Conservation (phyloP, 1,284 basidiomycete species). For the Psilocybe mexicana region DNA sequence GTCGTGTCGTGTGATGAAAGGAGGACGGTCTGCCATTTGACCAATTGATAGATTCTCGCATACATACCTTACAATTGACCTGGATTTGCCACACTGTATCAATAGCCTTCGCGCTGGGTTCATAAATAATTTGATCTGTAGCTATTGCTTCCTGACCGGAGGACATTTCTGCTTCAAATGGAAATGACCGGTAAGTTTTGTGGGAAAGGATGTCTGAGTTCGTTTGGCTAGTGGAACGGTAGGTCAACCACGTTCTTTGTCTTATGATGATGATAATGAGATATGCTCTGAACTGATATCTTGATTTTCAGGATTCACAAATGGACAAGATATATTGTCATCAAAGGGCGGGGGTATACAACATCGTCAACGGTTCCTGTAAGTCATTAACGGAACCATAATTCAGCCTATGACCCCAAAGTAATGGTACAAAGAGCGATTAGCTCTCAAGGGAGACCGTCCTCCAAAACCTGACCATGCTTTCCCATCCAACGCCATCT, state of each 20-base stretch:
- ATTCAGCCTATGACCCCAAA: slow-evolving; percentile 21
- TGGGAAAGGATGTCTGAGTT: background rate
- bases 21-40: slow-evolving; percentile 18
- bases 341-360: background rate
- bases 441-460: slow-evolving; percentile 26
- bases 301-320: background rate
- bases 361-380: background rate
- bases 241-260: background rate
- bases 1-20: slow-evolving; percentile 15
- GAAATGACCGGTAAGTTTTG: slow-evolving; percentile 8
- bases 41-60: slow-evolving; percentile 25
- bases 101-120: slow-evolving; percentile 27
- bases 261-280: background rate
- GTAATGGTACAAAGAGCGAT: slow-evolving; percentile 24
- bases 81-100: slow-evolving; percentile 28
- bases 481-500: slow-evolving; percentile 86
- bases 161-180: slow-evolving; percentile 9
- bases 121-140: slow-evolving; percentile 16
- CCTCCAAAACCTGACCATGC: slow-evolving; percentile 63
- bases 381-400: slow-evolving; percentile 19
- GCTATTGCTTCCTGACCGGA: slow-evolving; percentile 7
- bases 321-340: background rate
- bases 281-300: background rate
- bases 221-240: background rate
- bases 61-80: slow-evolving; percentile 24